Base-by-base conservation (phyloP, 2,329 filamentous ascomycete species). In the Ceratocystis variospora region DNA sequence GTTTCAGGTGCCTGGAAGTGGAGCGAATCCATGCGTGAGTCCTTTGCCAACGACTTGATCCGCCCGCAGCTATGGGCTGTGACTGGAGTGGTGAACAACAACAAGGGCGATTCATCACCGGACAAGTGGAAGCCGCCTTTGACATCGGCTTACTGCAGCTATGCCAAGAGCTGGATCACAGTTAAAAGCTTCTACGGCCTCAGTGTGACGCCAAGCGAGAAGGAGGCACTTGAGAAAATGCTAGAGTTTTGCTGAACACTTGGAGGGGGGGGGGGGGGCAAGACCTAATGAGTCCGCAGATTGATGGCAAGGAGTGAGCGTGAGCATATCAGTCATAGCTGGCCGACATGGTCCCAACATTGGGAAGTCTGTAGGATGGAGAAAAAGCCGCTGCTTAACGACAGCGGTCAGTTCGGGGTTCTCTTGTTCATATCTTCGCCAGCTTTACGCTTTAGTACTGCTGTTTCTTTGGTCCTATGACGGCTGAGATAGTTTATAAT, bases 41-140 rank as follows among this genome's bases (percentile, higher is more conserved):
- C 78, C 2, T 91, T 91, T 72, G 90, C 90, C 70, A 94, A 90
- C 75, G 90, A 94, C 76, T 73, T 93, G 67, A 81, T 77, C 0
- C 82, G 86, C 65, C 90, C 90, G 0, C 89, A 94, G 76, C 81
- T 94, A 37, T 82, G 89, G 76, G 87, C 89, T 44, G 88, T 94
- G 7, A 93, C 89, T 3, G 87, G 89, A 73, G 84, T 81, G 65
- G 84, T 90, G 70, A 95, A 95, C 76, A 79, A 85, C 71, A 70
- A 77, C 44, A 94, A 93, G 79, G 77, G 88, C n/a, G 88, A 91
- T 74, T 77, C 79, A 70, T 84, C 85, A 64, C 88, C 89, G 0
- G 89, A 92, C 72, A 74, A 76, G 10, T 95, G 89, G 89, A 87
- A 90, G 77, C 90, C 88, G 12, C 81, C 86, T 0, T 76, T 89